Evolutionary conservation across 1,284 basidiomycete species (phyloP).

Genomic region (Calocybe gambosa): DNA sequence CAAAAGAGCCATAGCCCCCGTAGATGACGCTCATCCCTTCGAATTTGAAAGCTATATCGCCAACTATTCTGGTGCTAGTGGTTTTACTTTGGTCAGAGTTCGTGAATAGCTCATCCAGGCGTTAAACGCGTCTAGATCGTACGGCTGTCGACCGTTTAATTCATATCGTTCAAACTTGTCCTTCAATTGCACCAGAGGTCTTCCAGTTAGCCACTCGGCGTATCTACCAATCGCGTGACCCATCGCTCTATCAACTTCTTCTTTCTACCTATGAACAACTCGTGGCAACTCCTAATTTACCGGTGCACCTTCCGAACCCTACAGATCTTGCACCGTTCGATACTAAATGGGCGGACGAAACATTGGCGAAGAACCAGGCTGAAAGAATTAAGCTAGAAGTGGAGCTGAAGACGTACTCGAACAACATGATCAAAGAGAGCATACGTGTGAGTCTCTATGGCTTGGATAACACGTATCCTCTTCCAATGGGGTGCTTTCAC

Average conservation of each 20-base stretch:
- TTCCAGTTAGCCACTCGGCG: constrained; percentile 57
- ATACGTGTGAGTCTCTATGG: constrained; percentile 59
- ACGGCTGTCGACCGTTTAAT: constrained; percentile 64
- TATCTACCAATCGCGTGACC: constrained; percentile 58
- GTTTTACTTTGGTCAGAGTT: background rate
- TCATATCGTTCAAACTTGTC: constrained; percentile 57
- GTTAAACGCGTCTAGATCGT: constrained; percentile 43
- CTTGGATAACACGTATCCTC: too few relatives aligned
- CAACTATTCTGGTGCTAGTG: constrained; percentile 49
- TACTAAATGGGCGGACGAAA: constrained; percentile 63
- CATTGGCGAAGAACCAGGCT: constrained; percentile 49
- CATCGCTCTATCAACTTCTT: constrained; percentile 49
- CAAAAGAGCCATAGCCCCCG: constrained; percentile 30
- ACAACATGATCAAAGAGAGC: constrained; percentile 93
- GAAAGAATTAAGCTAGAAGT: constrained; percentile 76
- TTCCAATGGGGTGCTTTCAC: too few relatives aligned
- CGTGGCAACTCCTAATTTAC: constrained; percentile 31
- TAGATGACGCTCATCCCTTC: constrained; percentile 74
- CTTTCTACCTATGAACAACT: constrained; percentile 54
- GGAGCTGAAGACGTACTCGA: constrained; percentile 84
- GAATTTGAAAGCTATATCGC: constrained; percentile 69
- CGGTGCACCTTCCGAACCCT: constrained; percentile 35
- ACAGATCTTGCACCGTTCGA: constrained; percentile 44
- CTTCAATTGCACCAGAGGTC: constrained; percentile 62
- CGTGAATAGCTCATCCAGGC: background rate